Evolutionary conservation across 2,329 filamentous ascomycete genomes (phyloP).

Genomic region (Ceratocystis albifundus): DNA sequence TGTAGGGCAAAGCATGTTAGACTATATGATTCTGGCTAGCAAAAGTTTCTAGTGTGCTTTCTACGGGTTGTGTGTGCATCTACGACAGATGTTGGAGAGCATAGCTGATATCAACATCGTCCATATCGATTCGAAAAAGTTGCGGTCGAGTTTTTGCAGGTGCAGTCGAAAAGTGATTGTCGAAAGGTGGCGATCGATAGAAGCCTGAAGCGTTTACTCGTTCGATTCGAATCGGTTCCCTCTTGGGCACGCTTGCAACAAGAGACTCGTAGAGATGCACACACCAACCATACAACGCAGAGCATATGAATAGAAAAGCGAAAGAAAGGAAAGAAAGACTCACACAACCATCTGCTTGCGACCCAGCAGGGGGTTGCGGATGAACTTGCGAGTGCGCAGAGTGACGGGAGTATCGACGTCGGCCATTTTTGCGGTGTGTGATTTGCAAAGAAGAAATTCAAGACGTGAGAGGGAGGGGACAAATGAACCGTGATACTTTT

Average conservation of each 20-base stretch:
- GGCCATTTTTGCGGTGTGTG: constrained; percentile 63
- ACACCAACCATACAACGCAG: background rate
- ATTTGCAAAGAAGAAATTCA: constrained; percentile 19
- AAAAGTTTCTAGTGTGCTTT: background rate
- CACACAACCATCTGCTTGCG: constrained; percentile 99
- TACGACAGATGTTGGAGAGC: background rate
- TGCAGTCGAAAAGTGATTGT: background rate
- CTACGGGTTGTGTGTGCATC: background rate
- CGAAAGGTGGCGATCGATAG: background rate
- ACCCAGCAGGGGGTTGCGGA: constrained; percentile 97
- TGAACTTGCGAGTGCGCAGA: constrained; percentile 99
- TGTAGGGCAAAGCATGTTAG: constrained; percentile 34
- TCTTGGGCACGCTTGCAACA: background rate
- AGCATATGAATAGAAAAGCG: background rate
- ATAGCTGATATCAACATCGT: background rate
- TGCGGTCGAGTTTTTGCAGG: background rate
- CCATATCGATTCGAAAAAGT: background rate
- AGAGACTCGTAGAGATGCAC: constrained; percentile 1
- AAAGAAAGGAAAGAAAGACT: constrained; percentile 36
- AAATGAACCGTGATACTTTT: constrained; percentile 16
- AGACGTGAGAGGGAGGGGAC: constrained; percentile 11
- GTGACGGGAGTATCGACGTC: constrained; percentile 67
- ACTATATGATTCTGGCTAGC: constrained; percentile 18
- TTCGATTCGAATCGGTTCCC: background rate
- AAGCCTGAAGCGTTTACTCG: background rate